These are phyloP conservation scores for Paratinospora sagittata DNA, from an alignment of 164 flowering plant genomes.

Conservation along the genomic window DNA sequence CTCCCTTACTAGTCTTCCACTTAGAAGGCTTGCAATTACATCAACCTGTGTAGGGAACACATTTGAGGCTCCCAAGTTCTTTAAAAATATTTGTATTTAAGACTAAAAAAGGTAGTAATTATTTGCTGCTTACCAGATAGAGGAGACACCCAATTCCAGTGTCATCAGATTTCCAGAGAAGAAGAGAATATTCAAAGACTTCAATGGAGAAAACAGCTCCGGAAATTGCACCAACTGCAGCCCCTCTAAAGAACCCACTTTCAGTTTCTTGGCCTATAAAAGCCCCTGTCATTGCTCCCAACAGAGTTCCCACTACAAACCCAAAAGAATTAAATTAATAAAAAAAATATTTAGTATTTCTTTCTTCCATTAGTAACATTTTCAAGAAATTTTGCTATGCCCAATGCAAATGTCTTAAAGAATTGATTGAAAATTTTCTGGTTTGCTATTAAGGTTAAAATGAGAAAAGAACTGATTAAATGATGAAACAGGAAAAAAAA, in stretches of 20 bases:
- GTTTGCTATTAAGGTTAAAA: neutral
- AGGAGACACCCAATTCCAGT: slow-evolving; percentile 73
- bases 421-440: no score
- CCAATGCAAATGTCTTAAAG: neutral
- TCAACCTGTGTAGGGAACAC: slow-evolving; percentile 44
- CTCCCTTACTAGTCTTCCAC: slow-evolving; percentile 88
- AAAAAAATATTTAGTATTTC: no score
- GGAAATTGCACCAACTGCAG: slow-evolving; percentile 83
- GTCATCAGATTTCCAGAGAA: slow-evolving; percentile 77
- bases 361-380: neutral
- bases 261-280: slow-evolving; percentile 89
- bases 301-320: slow-evolving; percentile 54
- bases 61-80: neutral
- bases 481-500: neutral
- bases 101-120: neutral
- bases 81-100: neutral
- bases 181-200: slow-evolving; percentile 72
- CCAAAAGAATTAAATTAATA: neutral
- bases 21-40: slow-evolving; percentile 78
- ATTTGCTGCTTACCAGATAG: slow-evolving; percentile 45
- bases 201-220: slow-evolving; percentile 92
- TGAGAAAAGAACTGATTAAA: neutral
- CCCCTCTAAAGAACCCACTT: slow-evolving; percentile 81
- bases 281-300: slow-evolving; percentile 87
- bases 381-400: neutral